These are phyloP conservation scores for Cutaneotrichosporon mucoides DNA, from an alignment of 1,284 basidiomycete genomes.

Conservation along the genomic window DNA sequence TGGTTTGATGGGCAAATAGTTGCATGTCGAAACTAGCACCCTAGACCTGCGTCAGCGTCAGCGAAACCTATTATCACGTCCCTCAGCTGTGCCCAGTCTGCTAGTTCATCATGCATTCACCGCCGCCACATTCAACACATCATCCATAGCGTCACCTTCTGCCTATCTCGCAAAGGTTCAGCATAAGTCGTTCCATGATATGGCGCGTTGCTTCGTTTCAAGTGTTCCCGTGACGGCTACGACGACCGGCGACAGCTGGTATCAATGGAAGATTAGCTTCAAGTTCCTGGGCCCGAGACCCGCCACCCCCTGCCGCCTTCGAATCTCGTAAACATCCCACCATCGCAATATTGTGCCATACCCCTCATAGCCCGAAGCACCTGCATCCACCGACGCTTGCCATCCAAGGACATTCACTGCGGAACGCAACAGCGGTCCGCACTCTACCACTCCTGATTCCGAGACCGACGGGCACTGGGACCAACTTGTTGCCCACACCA, in stretches of 20 bases:
- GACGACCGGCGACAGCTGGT: background rate
- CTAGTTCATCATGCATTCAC: background rate
- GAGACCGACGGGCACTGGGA: too few relatives aligned
- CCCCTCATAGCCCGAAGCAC: background rate
- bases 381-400: background rate
- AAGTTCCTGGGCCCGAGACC: background rate
- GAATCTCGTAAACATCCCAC: background rate
- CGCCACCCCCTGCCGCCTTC: background rate
- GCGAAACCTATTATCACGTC: too few relatives aligned
- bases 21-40: background rate
- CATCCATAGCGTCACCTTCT: too few relatives aligned
- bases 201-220: background rate
- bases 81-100: too few relatives aligned
- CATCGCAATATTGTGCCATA: conserved; percentile 1
- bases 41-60: too few relatives aligned
- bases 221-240: background rate
- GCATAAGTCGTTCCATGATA: background rate
- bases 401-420: background rate
- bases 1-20: too few relatives aligned
- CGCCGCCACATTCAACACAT: too few relatives aligned
- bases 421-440: background rate
- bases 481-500: too few relatives aligned
- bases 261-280: background rate
- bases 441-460: background rate
- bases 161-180: too few relatives aligned